Percentiles rank a stretch among this genome's conserved stretches.
phyloP scores from a whole-genome alignment of 2,329 filamentous ascomycete species.

The Scorias spongiosa region DNA sequence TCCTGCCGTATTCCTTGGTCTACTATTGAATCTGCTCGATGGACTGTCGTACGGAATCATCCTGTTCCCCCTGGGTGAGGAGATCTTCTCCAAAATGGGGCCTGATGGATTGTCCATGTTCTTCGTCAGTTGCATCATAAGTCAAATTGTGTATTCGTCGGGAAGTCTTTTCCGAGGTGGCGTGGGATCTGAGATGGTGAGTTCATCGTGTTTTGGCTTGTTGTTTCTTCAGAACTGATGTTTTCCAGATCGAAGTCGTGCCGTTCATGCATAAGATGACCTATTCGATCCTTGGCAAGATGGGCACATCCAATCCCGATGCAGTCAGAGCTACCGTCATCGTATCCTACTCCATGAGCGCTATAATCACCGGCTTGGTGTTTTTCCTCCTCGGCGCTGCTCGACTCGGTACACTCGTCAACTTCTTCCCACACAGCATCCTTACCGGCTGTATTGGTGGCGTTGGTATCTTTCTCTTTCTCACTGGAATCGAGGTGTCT shows the following conservation, averaged over 20 bases:
- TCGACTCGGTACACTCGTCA: conserved; percentile 79
- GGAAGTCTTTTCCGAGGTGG: conserved; percentile 82
- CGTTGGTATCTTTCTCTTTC: conserved; percentile 85
- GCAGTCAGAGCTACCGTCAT: conserved; percentile 91
- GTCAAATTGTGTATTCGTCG: conserved; percentile 78
- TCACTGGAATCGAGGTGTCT: conserved; percentile 86
- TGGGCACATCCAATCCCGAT: conserved; percentile 68
- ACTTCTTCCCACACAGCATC: conserved; percentile 93
- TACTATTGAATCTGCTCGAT: conserved; percentile 85
- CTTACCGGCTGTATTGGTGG: conserved; percentile 94
- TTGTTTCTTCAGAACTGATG: not conserved
- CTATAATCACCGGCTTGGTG: conserved; percentile 75
- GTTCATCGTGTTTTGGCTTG: conserved; percentile 11
- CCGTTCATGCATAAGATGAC: conserved; percentile 99
- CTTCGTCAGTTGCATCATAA: conserved; percentile 92
- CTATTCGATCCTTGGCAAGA: conserved; percentile 60
- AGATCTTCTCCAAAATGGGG: conserved; percentile 71
- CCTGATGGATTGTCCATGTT: conserved; percentile 96
- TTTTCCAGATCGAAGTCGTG: conserved; percentile 77
- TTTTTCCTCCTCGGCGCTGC: conserved; percentile 86
- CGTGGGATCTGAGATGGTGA: conserved; percentile 80
- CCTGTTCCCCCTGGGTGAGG: conserved; percentile 76
- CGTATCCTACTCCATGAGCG: conserved; percentile 76
- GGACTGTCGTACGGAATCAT: conserved; percentile 87
- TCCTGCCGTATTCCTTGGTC: conserved; percentile 74